Evolutionary conservation across 192 early-diverging fungal species (phyloP), one percentile per base, ranked within the genome.

Genomic region (Umbelopsis sp.): DNA sequence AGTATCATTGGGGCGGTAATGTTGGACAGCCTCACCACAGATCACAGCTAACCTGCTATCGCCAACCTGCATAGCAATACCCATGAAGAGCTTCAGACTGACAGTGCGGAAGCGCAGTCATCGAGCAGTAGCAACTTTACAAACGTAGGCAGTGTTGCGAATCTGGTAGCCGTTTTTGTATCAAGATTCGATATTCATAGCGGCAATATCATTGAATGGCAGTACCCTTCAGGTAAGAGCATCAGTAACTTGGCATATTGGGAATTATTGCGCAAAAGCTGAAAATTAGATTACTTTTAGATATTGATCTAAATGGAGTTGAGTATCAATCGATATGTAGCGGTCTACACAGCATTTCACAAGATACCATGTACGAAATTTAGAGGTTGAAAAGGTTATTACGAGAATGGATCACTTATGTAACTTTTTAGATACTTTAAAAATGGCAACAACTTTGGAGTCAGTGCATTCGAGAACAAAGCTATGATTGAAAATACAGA

Each of bases 131-230:
- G 11, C 21, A 52, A 7, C 7, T 7, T 22, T 22, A 52, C 51
- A 13, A 23, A 21, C 21, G 22, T 25, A 13, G 10, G 13, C 27
- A 61, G 5, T 7, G 10, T 30, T 35, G 30, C 16, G 18, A 71
- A 75, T 44, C 66, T 88, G 27, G 77, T 78, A 44, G 86, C 84
- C 51, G 71, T 88, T 45, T 88, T 86, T 72, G 64, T 88, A 6
- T 73, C 75, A 48, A 73, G 80, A 27, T 88, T 88, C 49, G 83
- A 88, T 75, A 76, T 76, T 3, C 75, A 81, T 7, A 68, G 58
- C 53, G 86, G 86, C 37, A 88, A 88, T 67, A 66, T 83, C 0
- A 69, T 88, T 53, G 83, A 81, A 58, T 88, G 86, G 84, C 82
- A 85, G 44, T 77, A 82, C 48, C 77, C 84, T 11, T 51, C 58